Evolutionary conservation across 768 basidiomycete species (phyloP), one percentile per base, ranked within the genome.

Genomic region (Rubroboletus pulcherrimus): DNA sequence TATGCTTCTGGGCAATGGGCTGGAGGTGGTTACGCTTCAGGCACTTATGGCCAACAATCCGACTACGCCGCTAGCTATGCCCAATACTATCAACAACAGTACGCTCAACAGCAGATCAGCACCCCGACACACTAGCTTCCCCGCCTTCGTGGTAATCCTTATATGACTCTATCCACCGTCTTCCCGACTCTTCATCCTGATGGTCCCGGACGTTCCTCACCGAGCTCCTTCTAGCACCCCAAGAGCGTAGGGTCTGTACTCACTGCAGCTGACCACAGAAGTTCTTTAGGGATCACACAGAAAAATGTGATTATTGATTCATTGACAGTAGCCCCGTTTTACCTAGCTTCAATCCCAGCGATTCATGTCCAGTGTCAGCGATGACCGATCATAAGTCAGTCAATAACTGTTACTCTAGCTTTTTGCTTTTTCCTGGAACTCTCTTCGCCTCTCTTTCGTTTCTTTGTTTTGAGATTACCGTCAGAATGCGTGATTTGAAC

Each of bases 41-140:
- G 59, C 26, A 64, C 59, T 39, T 79, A 77, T 57, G 69, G 74
- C 55, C 77, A 75, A 51, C 78, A 77, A 63, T 59, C 79, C 75
- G 91, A 91, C 70, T 91, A 91, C 69, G 78, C 84, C 26, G 73
- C 77, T 69, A 89, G 84, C 70, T 93, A 93, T 59, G 87, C 90
- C 42, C 81, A 89, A 58, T 93, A 93, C 71, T 93, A 93, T 73
- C 90, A 92, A 77, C 83, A 82, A 71, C 90, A 91, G 80, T 92
- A 91, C 67, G 78, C 85, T 60, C 89, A 91, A 71, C 86, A 88
- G 74, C 85, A 84, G 73, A 69, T 80, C 70, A 78, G 71, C 66
- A 72, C 75, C n/a, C 70, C 74, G 34, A 56, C 73, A 38, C 66
- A 73, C 62, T 75, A 69, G 57, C 21, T 52, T 45, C 29, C n/a